These are phyloP conservation scores for Ogataea glucozyma DNA, from an alignment of 805 yeast genomes.

Conservation along the genomic window DNA sequence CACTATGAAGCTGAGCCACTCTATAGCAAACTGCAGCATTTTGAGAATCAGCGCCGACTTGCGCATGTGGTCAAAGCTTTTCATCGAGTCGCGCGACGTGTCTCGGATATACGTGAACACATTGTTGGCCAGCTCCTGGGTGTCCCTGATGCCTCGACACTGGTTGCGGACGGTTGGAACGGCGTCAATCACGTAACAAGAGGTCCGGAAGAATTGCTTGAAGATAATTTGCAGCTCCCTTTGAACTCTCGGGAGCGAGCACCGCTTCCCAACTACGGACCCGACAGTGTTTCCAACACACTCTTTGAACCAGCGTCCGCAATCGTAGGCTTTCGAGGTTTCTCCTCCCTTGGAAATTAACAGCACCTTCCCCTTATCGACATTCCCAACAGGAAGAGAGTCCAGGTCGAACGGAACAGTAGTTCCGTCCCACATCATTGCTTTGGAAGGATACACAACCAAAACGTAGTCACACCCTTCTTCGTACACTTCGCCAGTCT, in stretches of 20 bases:
- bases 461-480: slow-evolving; percentile 56
- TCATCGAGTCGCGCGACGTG: slow-evolving; percentile 70
- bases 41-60: slow-evolving; percentile 69
- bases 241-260: slow-evolving; percentile 73
- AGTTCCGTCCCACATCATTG: slow-evolving; percentile 88
- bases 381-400: slow-evolving; percentile 50
- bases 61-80: slow-evolving; percentile 61
- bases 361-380: slow-evolving; percentile 67
- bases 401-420: slow-evolving; percentile 56
- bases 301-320: slow-evolving; percentile 57
- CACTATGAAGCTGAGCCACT: slow-evolving; percentile 90
- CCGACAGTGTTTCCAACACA: slow-evolving; percentile 56
- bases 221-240: slow-evolving; percentile 67
- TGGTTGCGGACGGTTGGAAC: slow-evolving; percentile 53
- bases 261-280: slow-evolving; percentile 58
- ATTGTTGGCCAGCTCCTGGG: slow-evolving; percentile 76
- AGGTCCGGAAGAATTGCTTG: slow-evolving; percentile 64
- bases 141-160: slow-evolving; percentile 57
- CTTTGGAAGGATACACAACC: slow-evolving; percentile 76
- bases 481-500: slow-evolving; percentile 16
- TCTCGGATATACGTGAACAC: slow-evolving; percentile 79
- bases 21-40: slow-evolving; percentile 73
- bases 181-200: slow-evolving; percentile 63
- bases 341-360: slow-evolving; percentile 72
- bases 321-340: slow-evolving; percentile 50